A percentile compares a stretch with the other conserved stretches of the same genome.
Evolutionary conservation across 345 rosid species (phyloP).

Genomic region (Populus ilicifolia): DNA sequence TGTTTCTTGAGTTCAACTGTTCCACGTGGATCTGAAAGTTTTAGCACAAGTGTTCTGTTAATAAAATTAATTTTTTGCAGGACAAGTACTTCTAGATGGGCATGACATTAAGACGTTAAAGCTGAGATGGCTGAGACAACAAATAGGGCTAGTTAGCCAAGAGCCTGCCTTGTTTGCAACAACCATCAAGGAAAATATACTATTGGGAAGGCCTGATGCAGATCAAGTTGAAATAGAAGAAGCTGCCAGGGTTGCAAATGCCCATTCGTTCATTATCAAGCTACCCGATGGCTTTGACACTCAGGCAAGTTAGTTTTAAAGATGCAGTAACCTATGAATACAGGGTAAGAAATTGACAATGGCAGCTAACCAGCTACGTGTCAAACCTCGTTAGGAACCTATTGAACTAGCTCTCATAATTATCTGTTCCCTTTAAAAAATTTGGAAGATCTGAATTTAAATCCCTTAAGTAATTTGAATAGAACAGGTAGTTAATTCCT

Average conservation of each 20-base stretch:
- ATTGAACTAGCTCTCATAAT: background rate
- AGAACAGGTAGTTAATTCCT: background rate
- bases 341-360: background rate
- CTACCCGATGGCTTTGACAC: conserved; percentile 91
- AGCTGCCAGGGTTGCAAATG: conserved; percentile 96
- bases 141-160: conserved; percentile 97
- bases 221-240: conserved; percentile 75
- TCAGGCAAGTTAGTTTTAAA: conserved; percentile 49
- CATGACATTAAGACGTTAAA: conserved; percentile 76
- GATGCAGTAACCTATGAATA: background rate
- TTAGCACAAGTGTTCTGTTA: background rate
- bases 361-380: background rate
- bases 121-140: conserved; percentile 87
- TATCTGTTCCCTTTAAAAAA: background rate
- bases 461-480: conserved; percentile 3
- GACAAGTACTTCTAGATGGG: conserved; percentile 85
- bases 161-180: conserved; percentile 95
- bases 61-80: conserved; percentile 36
- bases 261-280: conserved; percentile 89
- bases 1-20: conserved; percentile 10
- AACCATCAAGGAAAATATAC: conserved; percentile 86
- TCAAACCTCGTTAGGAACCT: background rate
- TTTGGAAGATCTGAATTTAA: background rate
- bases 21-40: conserved; percentile 1
- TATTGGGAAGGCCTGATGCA: conserved; percentile 87